Evolutionary conservation across 23 red algal species (phyloP).

Genomic region (Cyanidioschyzon merolae): DNA sequence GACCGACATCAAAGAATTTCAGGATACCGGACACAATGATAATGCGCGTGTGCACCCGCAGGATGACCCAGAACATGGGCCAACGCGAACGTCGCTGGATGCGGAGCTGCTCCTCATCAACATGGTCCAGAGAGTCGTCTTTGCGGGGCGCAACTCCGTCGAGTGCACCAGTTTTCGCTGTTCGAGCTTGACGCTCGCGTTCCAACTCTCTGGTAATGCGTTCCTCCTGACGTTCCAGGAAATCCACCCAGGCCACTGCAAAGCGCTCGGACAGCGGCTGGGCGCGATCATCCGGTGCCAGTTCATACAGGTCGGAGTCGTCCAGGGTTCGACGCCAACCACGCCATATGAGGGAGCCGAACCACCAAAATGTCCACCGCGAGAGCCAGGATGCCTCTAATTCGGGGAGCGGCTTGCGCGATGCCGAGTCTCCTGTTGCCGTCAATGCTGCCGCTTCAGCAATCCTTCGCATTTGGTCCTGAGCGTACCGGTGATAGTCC

Average conservation of each 20-base stretch:
- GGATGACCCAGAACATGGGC: slow-evolving; percentile 9
- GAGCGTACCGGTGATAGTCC: slow-evolving; percentile 11
- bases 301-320: slow-evolving; percentile 42
- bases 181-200: slow-evolving; percentile 2
- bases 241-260: slow-evolving; percentile 28
- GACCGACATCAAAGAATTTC: slow-evolving; percentile 44
- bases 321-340: slow-evolving; percentile 50
- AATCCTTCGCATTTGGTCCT: background rate
- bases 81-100: background rate
- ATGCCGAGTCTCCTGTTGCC: background rate
- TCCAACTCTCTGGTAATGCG: slow-evolving; percentile 11
- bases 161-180: background rate
- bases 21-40: slow-evolving; percentile 38
- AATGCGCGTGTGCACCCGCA: slow-evolving; percentile 21
- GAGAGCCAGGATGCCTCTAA: background rate
- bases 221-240: slow-evolving; percentile 16
- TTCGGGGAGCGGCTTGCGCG: background rate
- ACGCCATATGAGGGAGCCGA: slow-evolving; percentile 43
- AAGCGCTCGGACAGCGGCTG: slow-evolving; percentile 7
- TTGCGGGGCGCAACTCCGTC: background rate
- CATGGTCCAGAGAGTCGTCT: slow-evolving; percentile 9
- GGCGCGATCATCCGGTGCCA: background rate
- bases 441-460: background rate
- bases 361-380: slow-evolving; percentile 29
- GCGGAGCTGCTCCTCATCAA: slow-evolving; percentile 8